Percentiles rank a stretch among this genome's conserved stretches.
Conservation (phyloP, 1,284 basidiomycete genomes). For the Pascua guehoae region DNA sequence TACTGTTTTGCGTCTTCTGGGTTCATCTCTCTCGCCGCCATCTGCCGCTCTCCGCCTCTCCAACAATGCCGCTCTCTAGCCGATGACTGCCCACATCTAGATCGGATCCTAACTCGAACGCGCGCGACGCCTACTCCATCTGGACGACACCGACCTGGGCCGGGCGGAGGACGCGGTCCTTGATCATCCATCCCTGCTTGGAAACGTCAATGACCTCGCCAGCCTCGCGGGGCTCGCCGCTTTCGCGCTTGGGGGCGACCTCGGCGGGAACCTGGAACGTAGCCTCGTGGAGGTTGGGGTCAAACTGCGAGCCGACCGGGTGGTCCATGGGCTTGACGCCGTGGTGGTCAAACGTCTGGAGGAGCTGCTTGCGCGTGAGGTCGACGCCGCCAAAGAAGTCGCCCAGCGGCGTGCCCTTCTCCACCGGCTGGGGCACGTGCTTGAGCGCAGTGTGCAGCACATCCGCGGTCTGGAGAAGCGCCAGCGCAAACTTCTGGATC, state of each 20-base stretch:
- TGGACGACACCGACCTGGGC: constrained; percentile 93
- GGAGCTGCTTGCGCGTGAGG: constrained; percentile 83
- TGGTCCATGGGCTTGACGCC: constrained; percentile 77
- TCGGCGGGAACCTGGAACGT: constrained; percentile 79
- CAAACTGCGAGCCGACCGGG: constrained; percentile 77
- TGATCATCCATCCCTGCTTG: constrained; percentile 88
- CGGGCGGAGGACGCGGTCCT: constrained; percentile 83
- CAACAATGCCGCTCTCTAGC: too few relatives aligned
- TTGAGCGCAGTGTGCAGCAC: constrained; percentile 80
- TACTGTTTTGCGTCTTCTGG: too few relatives aligned
- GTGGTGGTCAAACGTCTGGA: constrained; percentile 86
- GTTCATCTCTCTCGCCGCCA: too few relatives aligned
- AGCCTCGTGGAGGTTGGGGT: constrained; percentile 93
- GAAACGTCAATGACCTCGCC: constrained; percentile 88
- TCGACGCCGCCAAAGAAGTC: constrained; percentile 82
- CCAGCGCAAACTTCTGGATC: constrained; percentile 81
- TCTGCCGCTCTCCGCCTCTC: too few relatives aligned
- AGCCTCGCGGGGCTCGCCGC: constrained; percentile 54
- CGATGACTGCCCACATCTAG: too few relatives aligned
- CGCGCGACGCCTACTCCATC: constrained; percentile 30
- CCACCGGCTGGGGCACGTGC: constrained; percentile 63
- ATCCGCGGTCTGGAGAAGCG: constrained; percentile 88
- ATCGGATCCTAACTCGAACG: too few relatives aligned
- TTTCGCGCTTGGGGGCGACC: constrained; percentile 62
- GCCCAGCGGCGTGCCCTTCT: constrained; percentile 56